phyloP scores from a whole-genome alignment of 352 stramenopile genomes.

The Globisporangium cederbergense region DNA sequence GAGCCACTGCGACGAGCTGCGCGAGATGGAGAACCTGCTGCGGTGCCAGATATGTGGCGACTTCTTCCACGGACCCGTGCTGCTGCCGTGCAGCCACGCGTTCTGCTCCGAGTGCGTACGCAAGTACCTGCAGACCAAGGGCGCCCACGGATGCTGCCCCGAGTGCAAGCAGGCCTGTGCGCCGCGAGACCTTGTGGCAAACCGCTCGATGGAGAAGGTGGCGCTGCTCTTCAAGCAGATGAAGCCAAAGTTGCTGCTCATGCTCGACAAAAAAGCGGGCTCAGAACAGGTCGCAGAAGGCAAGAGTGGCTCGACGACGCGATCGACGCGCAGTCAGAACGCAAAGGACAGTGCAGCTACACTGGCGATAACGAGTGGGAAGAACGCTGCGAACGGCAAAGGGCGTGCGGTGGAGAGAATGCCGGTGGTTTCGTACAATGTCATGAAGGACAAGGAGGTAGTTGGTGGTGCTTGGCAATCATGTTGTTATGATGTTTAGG shows the following conservation, averaged over 20 bases:
- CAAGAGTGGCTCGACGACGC: background rate
- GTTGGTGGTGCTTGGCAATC: background rate
- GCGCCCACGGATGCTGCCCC: slow-evolving; percentile 68
- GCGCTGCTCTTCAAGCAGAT: slow-evolving; percentile 59
- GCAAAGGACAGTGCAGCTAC: background rate
- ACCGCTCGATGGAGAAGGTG: slow-evolving; percentile 73
- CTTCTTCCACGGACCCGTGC: slow-evolving; percentile 77
- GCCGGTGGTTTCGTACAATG: slow-evolving; percentile 77
- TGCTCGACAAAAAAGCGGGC: slow-evolving; percentile 24
- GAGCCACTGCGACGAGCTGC: slow-evolving; percentile 43
- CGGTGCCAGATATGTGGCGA: slow-evolving; percentile 84
- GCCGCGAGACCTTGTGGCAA: slow-evolving; percentile 57
- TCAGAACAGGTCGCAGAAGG: slow-evolving; percentile 1
- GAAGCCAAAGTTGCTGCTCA: slow-evolving; percentile 61
- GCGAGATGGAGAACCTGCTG: slow-evolving; percentile 69
- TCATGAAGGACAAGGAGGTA: slow-evolving; percentile 86
- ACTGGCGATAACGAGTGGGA: background rate
- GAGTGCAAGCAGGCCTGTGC: slow-evolving; percentile 74
- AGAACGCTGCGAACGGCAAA: slow-evolving; percentile 9
- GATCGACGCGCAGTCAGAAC: slow-evolving; percentile 1
- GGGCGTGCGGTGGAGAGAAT: slow-evolving; percentile 39
- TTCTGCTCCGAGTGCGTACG: slow-evolving; percentile 86
- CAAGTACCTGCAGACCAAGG: slow-evolving; percentile 70
- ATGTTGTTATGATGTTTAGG: background rate
- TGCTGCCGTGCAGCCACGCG: slow-evolving; percentile 74